These are phyloP conservation scores for Rosa multiflora DNA, from an alignment of 306 rosid species.

Conservation along the genomic window DNA sequence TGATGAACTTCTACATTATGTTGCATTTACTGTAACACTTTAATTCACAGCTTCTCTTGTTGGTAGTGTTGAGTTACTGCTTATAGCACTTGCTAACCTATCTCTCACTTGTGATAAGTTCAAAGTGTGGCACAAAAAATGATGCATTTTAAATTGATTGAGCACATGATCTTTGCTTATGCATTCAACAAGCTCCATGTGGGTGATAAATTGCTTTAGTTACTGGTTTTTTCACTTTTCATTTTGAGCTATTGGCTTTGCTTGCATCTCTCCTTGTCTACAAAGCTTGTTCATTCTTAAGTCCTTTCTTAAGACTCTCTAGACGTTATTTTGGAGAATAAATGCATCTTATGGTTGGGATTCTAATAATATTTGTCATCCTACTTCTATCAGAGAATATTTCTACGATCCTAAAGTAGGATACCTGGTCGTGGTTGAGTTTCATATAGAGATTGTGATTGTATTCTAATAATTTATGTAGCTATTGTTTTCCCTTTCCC, in stretches of 20 bases:
- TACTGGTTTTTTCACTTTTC: neutral
- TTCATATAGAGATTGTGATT: neutral
- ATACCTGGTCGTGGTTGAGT: neutral
- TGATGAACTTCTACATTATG: neutral
- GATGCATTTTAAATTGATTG: neutral
- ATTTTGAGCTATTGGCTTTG: neutral
- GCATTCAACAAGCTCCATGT: neutral
- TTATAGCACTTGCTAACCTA: neutral
- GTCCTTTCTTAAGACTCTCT: neutral
- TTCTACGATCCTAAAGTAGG: neutral
- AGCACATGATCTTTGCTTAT: neutral
- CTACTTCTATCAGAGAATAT: neutral
- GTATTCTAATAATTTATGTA: neutral
- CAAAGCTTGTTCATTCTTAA: neutral
- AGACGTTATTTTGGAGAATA: neutral
- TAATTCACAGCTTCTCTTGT: neutral
- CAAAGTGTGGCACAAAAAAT: neutral
- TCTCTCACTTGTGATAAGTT: neutral
- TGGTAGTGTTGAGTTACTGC: neutral
- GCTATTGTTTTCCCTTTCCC: too few relatives aligned
- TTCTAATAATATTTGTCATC: neutral
- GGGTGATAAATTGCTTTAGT: neutral
- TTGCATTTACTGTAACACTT: neutral
- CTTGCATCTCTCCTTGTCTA: neutral
- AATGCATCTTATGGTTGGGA: neutral